A percentile compares a stretch with the other conserved stretches of the same genome.
Conservation (phyloP, 2,329 filamentous ascomycete species). For the Fusarium marasasianum region DNA sequence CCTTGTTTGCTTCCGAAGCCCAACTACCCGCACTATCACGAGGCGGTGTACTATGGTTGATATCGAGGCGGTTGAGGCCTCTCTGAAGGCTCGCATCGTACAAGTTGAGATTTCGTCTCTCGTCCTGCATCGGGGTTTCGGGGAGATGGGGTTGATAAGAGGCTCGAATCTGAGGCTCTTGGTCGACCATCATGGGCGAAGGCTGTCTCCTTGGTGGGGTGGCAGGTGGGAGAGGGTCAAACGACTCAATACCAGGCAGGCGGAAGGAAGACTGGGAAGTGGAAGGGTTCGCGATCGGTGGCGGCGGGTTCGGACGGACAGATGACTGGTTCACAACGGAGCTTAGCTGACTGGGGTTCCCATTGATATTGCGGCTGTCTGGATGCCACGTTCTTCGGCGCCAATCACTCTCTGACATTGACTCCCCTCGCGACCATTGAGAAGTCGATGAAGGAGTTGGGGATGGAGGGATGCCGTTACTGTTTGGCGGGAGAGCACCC, state of each 20-base stretch:
- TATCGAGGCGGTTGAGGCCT: slow-evolving; percentile 73
- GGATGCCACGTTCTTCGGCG: slow-evolving; percentile 92
- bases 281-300: slow-evolving; percentile 55
- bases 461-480: slow-evolving; percentile 68
- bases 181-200: slow-evolving; percentile 83
- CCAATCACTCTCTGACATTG: slow-evolving; percentile 77
- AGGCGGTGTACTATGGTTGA: slow-evolving; percentile 62
- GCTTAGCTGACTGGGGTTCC: slow-evolving; percentile 76
- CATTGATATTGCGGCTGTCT: slow-evolving; percentile 71
- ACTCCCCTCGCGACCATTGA: slow-evolving; percentile 72
- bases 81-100: slow-evolving; percentile 75
- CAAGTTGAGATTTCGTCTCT: slow-evolving; percentile 61
- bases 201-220: slow-evolving; percentile 71
- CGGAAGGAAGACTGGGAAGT: slow-evolving; percentile 70
- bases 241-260: slow-evolving; percentile 91
- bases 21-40: slow-evolving; percentile 63
- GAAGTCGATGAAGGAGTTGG: slow-evolving; percentile 74
- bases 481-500: slow-evolving; percentile 64
- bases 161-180: slow-evolving; percentile 52
- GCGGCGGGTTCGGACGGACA: slow-evolving; percentile 64
- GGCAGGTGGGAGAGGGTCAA: slow-evolving; percentile 76
- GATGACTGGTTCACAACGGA: slow-evolving; percentile 77
- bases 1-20: slow-evolving; percentile 66
- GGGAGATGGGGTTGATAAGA: slow-evolving; percentile 41
- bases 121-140: slow-evolving; percentile 51